Percentiles rank a stretch among this genome's conserved stretches.
These are phyloP conservation scores for Trametes villosa DNA, from an alignment of 768 basidiomycete species.

Conservation along the genomic window DNA sequence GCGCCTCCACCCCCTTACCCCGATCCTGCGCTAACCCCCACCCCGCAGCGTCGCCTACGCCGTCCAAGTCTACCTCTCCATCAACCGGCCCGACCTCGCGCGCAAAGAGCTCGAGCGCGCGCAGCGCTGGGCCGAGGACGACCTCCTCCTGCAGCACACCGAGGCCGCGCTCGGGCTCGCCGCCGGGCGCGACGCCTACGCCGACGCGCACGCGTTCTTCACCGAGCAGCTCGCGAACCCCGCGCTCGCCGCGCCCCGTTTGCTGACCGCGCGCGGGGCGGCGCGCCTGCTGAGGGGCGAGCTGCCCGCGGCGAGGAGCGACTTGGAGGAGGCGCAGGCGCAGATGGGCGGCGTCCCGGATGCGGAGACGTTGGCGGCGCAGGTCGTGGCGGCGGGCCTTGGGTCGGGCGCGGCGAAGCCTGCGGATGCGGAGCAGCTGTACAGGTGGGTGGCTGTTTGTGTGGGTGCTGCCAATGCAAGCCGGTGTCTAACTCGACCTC, in stretches of 20 bases:
- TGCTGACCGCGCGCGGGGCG: slow-evolving; percentile 80
- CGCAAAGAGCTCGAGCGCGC: slow-evolving; percentile 84
- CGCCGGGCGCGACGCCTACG: slow-evolving; percentile 73
- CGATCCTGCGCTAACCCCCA: not conserved
- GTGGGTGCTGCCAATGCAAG: not conserved
- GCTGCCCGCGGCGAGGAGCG: slow-evolving; percentile 74
- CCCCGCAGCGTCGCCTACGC: slow-evolving; percentile 73
- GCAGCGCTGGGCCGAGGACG: slow-evolving; percentile 87
- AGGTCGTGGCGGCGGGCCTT: slow-evolving; percentile 67
- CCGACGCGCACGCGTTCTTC: slow-evolving; percentile 63
- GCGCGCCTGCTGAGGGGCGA: slow-evolving; percentile 80
- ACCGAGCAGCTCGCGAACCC: slow-evolving; percentile 85
- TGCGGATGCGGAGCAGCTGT: slow-evolving; percentile 66
- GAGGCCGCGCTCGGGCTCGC: slow-evolving; percentile 82
- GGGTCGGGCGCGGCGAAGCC: slow-evolving; percentile 55
- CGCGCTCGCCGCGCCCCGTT: slow-evolving; percentile 70
- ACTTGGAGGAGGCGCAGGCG: slow-evolving; percentile 73
- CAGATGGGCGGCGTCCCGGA: slow-evolving; percentile 56
- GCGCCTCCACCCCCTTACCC: too few species aligned
- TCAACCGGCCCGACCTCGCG: slow-evolving; percentile 85
- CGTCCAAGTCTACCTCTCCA: slow-evolving; percentile 89
- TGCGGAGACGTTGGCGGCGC: slow-evolving; percentile 70
- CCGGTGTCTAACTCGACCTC: too few species aligned
- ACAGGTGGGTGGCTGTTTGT: slow-evolving; percentile 55
- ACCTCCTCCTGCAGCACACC: slow-evolving; percentile 85